These are phyloP conservation scores for Paraconiothyrium brasiliense DNA, from an alignment of 2,329 filamentous ascomycete genomes.

Conservation along the genomic window DNA sequence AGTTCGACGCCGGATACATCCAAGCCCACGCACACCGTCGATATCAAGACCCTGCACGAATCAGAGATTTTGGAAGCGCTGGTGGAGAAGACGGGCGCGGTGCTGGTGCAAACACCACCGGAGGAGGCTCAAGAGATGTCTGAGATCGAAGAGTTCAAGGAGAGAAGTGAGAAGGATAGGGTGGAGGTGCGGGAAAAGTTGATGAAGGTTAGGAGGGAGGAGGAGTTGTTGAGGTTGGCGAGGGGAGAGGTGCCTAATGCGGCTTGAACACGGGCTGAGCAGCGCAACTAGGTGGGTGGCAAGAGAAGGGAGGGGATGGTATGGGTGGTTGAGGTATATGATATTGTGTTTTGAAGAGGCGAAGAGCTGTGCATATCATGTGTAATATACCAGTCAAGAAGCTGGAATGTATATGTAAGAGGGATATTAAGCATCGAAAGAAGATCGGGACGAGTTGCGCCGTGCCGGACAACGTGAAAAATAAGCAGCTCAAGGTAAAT, in stretches of 20 bases:
- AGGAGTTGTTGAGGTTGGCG: constrained; percentile 66
- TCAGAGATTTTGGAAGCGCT: constrained; percentile 71
- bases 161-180: constrained; percentile 64
- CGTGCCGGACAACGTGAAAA: not conserved
- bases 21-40: constrained; percentile 55
- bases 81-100: constrained; percentile 69
- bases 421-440: not conserved
- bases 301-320: too few relatives aligned
- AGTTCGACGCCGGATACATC: constrained; percentile 39
- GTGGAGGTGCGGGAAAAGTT: constrained; percentile 62
- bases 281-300: too few relatives aligned
- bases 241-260: constrained; percentile 49
- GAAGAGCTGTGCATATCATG: constrained; percentile 11
- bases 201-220: constrained; percentile 69
- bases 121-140: constrained; percentile 69
- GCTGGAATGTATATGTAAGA: not conserved
- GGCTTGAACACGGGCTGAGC: not conserved
- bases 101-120: constrained; percentile 63
- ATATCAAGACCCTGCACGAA: constrained; percentile 70
- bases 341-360: constrained; percentile 2
- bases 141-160: constrained; percentile 64
- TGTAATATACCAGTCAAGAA: constrained; percentile 3
- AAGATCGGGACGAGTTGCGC: not conserved
- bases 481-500: not conserved
- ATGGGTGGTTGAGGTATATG: constrained; percentile 5